A percentile compares a stretch with the other conserved stretches of the same genome.
These are phyloP conservation scores for Carnegiea gigantea DNA, from an alignment of 179 eudicot genomes.

Conservation along the genomic window DNA sequence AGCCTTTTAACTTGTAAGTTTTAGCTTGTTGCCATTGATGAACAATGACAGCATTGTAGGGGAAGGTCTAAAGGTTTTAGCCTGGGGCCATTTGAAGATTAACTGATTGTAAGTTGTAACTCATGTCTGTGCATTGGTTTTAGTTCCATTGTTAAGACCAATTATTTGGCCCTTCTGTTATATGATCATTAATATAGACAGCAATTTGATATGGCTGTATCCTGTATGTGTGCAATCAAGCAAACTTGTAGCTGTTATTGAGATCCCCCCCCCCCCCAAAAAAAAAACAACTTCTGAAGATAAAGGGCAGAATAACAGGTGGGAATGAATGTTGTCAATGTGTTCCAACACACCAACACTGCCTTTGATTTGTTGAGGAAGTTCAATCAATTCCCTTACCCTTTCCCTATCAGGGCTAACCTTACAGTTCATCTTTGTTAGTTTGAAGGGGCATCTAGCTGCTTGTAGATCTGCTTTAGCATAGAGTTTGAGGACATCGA, in stretches of 20 bases:
- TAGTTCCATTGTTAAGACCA: neutral
- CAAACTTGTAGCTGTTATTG: neutral
- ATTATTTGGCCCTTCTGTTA: neutral
- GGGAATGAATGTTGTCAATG: too few species aligned
- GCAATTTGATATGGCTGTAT: neutral
- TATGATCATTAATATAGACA: neutral
- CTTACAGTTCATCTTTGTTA: neutral
- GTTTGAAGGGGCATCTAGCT: neutral
- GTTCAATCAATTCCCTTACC: neutral
- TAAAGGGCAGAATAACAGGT: neutral
- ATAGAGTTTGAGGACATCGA: neutral
- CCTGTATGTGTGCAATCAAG: neutral
- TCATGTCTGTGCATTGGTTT: neutral
- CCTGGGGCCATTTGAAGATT: neutral
- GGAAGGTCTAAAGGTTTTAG: neutral
- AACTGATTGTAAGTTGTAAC: neutral
- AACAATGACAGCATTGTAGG: neutral
- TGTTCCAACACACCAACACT: neutral
- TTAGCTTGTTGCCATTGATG: neutral
- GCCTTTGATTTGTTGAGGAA: neutral
- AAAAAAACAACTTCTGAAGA: neutral
- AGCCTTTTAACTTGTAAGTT: neutral
- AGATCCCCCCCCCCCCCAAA: neutral
- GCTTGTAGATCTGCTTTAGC: neutral
- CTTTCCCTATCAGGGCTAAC: neutral